phyloP scores from a whole-genome alignment of 495 filamentous ascomycete species.

The Aspergillus ostianus region DNA sequence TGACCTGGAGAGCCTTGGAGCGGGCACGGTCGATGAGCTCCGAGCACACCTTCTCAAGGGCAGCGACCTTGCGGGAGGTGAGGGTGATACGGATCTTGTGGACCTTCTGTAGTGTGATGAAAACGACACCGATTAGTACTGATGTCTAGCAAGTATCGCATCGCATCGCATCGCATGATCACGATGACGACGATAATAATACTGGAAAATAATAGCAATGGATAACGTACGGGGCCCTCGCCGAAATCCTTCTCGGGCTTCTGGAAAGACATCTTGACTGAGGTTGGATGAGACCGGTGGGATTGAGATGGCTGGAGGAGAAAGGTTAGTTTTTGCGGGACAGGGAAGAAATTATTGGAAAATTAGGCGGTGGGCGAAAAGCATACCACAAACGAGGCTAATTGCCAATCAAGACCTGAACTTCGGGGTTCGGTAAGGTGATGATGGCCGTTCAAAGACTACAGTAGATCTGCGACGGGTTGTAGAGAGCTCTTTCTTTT shows the following conservation, averaged over 20 bases:
- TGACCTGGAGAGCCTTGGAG: conserved; percentile 96
- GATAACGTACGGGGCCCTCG: conserved; percentile 66
- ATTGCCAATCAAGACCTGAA: conserved; percentile 61
- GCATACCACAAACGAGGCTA: conserved; percentile 28
- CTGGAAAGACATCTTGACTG: conserved; percentile 84
- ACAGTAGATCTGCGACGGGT: conserved; percentile 28
- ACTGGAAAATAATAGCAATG: background rate
- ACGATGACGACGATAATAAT: background rate
- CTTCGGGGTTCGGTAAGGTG: conserved; percentile 75
- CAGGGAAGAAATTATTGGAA: background rate
- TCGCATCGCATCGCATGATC: background rate
- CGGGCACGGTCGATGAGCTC: conserved; percentile 99
- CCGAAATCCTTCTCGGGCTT: conserved; percentile 94
- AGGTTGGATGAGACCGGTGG: conserved; percentile 24
- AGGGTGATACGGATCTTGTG: conserved; percentile 99
- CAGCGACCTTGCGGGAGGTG: conserved; percentile 84
- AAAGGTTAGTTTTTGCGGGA: conserved; percentile 12
- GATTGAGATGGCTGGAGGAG: conserved; percentile 21
- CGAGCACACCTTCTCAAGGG: conserved; percentile 97
- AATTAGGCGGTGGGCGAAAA: background rate
- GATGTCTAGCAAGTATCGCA: background rate
- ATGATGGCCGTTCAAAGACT: conserved; percentile 57
- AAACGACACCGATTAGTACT: conserved; percentile 13
- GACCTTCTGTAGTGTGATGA: conserved; percentile 62
- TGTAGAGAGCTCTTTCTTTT: conserved; percentile 15